Evolutionary conservation across 805 yeast genomes (phyloP).

Genomic region (Kluyveromyces dobzhanskii): DNA sequence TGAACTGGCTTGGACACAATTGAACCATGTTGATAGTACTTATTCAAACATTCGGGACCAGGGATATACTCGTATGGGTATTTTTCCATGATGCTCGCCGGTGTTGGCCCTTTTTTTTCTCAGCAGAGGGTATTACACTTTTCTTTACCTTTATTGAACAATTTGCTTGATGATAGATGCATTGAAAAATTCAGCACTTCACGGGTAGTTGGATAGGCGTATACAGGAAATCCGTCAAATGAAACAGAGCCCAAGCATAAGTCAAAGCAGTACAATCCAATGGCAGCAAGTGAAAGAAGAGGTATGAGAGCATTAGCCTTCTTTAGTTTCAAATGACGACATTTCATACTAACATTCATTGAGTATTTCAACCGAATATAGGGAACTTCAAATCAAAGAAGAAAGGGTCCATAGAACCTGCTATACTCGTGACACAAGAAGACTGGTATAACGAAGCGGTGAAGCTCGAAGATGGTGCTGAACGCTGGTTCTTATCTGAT

Average conservation of each 20-base stretch:
- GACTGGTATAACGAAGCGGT: slow-evolving; percentile 28
- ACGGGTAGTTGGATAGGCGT: no score
- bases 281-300: neutral
- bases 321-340: neutral
- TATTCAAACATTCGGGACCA: neutral
- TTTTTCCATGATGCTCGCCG: neutral
- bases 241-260: no score
- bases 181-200: no score
- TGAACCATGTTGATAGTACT: slow-evolving; percentile 2
- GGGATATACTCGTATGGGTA: neutral
- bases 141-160: neutral
- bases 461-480: slow-evolving; percentile 29
- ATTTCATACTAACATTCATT: neutral
- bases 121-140: no score
- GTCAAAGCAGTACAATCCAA: neutral
- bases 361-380: no score
- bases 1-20: slow-evolving; percentile 7
- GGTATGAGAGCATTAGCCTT: neutral
- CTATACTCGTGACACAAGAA: slow-evolving; percentile 15
- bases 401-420: neutral
- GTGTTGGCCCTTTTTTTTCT: no score
- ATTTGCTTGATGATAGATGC: no score
- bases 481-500: slow-evolving; percentile 29
- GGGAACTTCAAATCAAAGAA: neutral
- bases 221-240: no score